Evolutionary conservation across 306 rosid species (phyloP).

Genomic region (Pterocarpus macrocarpus): DNA sequence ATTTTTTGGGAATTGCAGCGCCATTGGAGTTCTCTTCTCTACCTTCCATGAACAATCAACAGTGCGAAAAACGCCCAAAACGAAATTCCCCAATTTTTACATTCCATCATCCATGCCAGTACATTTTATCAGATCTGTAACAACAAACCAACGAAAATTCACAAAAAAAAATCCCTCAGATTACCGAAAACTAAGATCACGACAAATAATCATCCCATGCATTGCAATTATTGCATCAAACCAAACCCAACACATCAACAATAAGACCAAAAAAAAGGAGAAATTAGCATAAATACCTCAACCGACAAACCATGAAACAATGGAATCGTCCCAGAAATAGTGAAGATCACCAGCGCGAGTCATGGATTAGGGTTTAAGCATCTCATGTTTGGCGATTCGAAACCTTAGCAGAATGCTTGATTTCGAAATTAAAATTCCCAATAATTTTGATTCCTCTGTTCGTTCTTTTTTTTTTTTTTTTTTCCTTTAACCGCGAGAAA

Average conservation of each 20-base stretch:
- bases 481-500: constrained; percentile 60
- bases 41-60: constrained; percentile 79
- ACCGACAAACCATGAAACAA: constrained; percentile 39
- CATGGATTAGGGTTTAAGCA: constrained; percentile 63
- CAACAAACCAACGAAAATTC: constrained; percentile 41
- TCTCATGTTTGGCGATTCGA: constrained; percentile 49
- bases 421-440: constrained; percentile 52
- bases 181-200: constrained; percentile 50
- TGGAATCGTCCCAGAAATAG: constrained; percentile 48
- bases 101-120: constrained; percentile 69
- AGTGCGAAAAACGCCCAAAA: constrained; percentile 57
- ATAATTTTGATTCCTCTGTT: constrained; percentile 36
- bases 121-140: constrained; percentile 78
- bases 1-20: constrained; percentile 67
- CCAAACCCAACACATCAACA: constrained; percentile 35
- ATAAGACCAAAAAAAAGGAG: constrained; percentile 29
- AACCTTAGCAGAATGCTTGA: constrained; percentile 68
- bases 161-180: constrained; percentile 34
- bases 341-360: constrained; percentile 57
- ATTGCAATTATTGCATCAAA: constrained; percentile 39
- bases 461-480: neutral
- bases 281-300: constrained; percentile 61
- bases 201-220: constrained; percentile 49
- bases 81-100: constrained; percentile 62
- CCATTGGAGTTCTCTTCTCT: constrained; percentile 73